Evolutionary conservation across 2,329 filamentous ascomycete genomes (phyloP).

Genomic region (Trichoderma sp.): DNA sequence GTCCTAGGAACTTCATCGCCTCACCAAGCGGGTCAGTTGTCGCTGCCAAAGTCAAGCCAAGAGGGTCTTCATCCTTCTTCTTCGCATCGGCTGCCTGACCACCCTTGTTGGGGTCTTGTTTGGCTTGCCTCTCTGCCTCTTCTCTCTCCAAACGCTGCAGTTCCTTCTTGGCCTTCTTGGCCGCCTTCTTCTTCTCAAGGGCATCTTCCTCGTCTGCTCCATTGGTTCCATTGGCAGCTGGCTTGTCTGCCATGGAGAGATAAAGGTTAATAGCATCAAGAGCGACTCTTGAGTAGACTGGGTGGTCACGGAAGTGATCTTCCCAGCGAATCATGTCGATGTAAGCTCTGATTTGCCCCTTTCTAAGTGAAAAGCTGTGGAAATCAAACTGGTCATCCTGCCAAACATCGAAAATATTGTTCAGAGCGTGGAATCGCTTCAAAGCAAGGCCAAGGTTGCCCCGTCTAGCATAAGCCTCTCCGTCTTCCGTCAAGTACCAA

Average conservation of each 20-base stretch:
- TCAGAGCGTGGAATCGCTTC: slow-evolving; percentile 86
- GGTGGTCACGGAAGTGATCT: slow-evolving; percentile 85
- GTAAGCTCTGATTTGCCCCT: slow-evolving; percentile 93
- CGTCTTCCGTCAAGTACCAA: slow-evolving; percentile 96
- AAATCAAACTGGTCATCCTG: slow-evolving; percentile 99
- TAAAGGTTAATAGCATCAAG: slow-evolving; percentile 81
- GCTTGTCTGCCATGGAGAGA: slow-evolving; percentile 74
- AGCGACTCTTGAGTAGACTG: slow-evolving; percentile 85
- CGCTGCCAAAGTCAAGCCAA: slow-evolving; percentile 75
- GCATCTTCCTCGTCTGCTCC: slow-evolving; percentile 58
- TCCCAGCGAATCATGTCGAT: slow-evolving; percentile 97
- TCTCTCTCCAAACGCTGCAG: slow-evolving; percentile 65
- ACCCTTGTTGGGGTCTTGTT: slow-evolving; percentile 81
- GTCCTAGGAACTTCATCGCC: slow-evolving; percentile 81
- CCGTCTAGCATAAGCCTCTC: slow-evolving; percentile 81
- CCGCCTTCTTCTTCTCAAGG: slow-evolving; percentile 78
- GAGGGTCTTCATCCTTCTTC: slow-evolving; percentile 89
- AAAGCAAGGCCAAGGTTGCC: slow-evolving; percentile 81
- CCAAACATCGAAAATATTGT: slow-evolving; percentile 95
- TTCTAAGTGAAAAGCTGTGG: slow-evolving; percentile 94
- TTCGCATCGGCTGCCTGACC: slow-evolving; percentile 67
- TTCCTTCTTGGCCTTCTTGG: slow-evolving; percentile 88
- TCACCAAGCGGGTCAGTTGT: slow-evolving; percentile 83
- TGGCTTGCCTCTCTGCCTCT: slow-evolving; percentile 74
- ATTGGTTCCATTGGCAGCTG: slow-evolving; percentile 64